phyloP scores from a whole-genome alignment of 805 yeast genomes.

The Kodamaea nitidulidarum region DNA sequence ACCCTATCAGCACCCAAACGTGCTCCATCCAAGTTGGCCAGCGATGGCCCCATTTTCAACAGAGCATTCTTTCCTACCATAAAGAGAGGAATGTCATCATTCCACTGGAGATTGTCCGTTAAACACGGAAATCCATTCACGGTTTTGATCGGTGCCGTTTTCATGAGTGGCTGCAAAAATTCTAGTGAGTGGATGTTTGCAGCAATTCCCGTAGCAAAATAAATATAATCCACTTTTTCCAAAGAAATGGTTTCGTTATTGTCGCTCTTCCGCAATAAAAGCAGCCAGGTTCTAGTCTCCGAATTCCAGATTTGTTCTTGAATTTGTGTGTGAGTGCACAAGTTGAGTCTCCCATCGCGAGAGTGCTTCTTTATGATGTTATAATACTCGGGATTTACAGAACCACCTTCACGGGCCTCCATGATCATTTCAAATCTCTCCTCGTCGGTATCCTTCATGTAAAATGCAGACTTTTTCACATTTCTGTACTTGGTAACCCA shows the following conservation, averaged over 20 bases:
- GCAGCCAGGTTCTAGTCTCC: constrained; percentile 22
- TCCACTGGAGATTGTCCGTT: constrained; percentile 44
- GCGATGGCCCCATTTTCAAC: constrained; percentile 40
- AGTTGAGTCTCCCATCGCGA: constrained; percentile 25
- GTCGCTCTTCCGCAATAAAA: constrained; percentile 11
- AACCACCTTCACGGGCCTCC: constrained; percentile 44
- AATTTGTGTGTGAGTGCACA: constrained; percentile 28
- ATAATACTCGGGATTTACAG: constrained; percentile 43
- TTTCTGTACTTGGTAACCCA: constrained; percentile 50
- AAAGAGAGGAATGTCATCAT: constrained; percentile 32
- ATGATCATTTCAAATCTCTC: constrained; percentile 39
- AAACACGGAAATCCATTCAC: constrained; percentile 40
- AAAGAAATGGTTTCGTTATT: constrained; percentile 5
- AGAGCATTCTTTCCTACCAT: constrained; percentile 43
- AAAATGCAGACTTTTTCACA: constrained; percentile 40
- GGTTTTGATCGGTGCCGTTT: constrained; percentile 25
- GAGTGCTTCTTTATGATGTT: constrained; percentile 27
- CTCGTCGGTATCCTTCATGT: constrained; percentile 40
- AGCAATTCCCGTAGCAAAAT: constrained; percentile 40
- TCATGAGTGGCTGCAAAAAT: constrained; percentile 27
- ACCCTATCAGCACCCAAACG: constrained; percentile 43
- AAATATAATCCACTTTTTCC: constrained; percentile 28
- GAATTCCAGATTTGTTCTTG: constrained; percentile 23
- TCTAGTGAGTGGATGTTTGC: constrained; percentile 26
- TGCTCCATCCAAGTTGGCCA: constrained; percentile 47